Evolutionary conservation across 2,329 filamentous ascomycete genomes (phyloP), one percentile per base, ranked within the genome.

Genomic region (Hypomyces perniciosus): DNA sequence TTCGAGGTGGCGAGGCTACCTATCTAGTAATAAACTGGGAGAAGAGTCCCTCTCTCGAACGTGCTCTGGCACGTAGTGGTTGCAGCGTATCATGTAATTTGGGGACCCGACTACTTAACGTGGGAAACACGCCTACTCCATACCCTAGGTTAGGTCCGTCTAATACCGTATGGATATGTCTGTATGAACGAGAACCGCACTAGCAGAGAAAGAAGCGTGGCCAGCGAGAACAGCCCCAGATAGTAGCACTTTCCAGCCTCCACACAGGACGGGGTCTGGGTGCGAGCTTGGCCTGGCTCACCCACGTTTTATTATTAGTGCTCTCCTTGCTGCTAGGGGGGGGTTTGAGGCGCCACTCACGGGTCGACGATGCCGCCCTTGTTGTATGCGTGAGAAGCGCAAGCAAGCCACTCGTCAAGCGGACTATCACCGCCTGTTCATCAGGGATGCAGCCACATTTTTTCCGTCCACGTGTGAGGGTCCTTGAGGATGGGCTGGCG

Each of bases 321-420:
- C 29, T 49, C 33, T 46, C 45, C 27, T 42, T 3, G 8, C 33
- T 35, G 33, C 35, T 33, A 31, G 39, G 44, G 31, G 48, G 50
- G 43, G 50, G 50, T 35, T 37, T 48, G 45, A 48, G 48, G 50
- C 50, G 45, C 50, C 50, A 52, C 50, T 48, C 50, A 52, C 50
- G 50, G 50, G 45, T 52, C 50, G 45, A 52, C 44, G 50, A 44
- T 48, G 50, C 50, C 50, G 50, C 50, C 50, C 50, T 44, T 34
- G 45, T 34, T 13, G 27, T 26, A 26, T 44, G 45, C 20, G 20
- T 20, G 20, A 20, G 20, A 38, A 38, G 26, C 43, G 44, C 33
- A 45, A 35, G 34, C 51, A 53, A 50, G 46, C 51, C 46, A 50
- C 46, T 53, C 42, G 46, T 30, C 42, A 41, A 53, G 47, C 42